Evolutionary conservation across 2,329 filamentous ascomycete genomes (phyloP), one percentile per base, ranked within the genome.

Genomic region (Trichoderma hamatum): DNA sequence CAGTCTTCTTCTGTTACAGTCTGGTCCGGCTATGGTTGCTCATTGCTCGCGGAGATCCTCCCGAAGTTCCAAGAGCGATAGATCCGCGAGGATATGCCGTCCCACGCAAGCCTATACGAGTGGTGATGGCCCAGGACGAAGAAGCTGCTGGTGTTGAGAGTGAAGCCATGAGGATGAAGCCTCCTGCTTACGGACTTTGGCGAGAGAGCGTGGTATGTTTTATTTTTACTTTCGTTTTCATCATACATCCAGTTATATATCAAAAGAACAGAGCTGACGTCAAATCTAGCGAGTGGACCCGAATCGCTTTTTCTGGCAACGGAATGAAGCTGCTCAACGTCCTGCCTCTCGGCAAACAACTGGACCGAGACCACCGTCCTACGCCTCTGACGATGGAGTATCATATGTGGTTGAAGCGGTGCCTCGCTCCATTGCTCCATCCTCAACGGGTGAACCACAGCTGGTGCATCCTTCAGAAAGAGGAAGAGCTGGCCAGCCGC

Each of bases 121-220:
- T 97, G 13, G 87, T 92, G 21, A 84, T 95, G 56, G 88, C 89
- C 2, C 85, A 88, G 51, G 93, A 96, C 75, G 91, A 94, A 75
- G 92, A 94, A 75, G 86, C 87, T 21, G 85, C 82, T 2, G 86
- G 85, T 3, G 78, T 84, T 65, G 84, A 87, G 68, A 86, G 83
- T 62, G 85, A 88, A 69, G 81, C 85, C 0, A 80, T 82, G 52
- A 89, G 89, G 73, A 72, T 84, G 24, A 88, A 89, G 10, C 94
- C 94, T 4, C 94, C 94, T 0, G 93, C 93, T 2, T 97, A 97
- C 76, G 94, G 94, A 0, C 82, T 93, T 1, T 96, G 93, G 92
- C 85, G 93, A 64, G 89, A 90, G 78, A 95, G 91, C 75, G 92
- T 96, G 79, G 90, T 92, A 85, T 79, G 90, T 88, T 39, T 34